Conservation (phyloP, 768 basidiomycete genomes). For the Naematelia aurantialba region DNA sequence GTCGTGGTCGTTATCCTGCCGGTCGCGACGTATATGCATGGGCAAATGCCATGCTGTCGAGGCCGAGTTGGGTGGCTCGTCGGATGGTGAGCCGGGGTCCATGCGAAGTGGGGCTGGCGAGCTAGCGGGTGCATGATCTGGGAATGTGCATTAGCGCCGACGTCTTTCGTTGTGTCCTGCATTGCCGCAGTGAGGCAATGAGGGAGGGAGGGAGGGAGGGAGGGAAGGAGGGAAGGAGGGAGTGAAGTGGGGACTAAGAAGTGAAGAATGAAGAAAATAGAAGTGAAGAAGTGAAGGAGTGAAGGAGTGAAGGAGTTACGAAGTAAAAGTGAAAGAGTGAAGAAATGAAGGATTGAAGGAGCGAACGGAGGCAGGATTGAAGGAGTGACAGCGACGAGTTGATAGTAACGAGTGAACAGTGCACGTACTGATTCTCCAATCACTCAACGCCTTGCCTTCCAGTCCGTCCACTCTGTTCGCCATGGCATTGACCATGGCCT, state of each 20-base stretch:
- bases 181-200: too few species aligned
- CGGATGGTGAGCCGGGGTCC: not conserved
- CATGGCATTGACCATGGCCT: slow-evolving; percentile 40
- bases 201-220: too few species aligned
- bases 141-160: too few species aligned
- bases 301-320: not conserved
- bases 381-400: not conserved
- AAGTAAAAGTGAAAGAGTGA: too few species aligned
- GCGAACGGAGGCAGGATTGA: not conserved
- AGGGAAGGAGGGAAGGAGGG: too few species aligned
- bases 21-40: not conserved
- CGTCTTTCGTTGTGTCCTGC: too few species aligned
- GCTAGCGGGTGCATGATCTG: slow-evolving; percentile 37
- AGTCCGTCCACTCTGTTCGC: slow-evolving; percentile 35
- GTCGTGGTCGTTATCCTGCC: not conserved
- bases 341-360: too few species aligned
- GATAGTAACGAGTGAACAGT: not conserved
- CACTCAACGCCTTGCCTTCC: slow-evolving; percentile 35
- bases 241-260: too few species aligned
- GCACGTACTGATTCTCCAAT: slow-evolving; percentile 41
- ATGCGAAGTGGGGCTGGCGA: slow-evolving; percentile 21
- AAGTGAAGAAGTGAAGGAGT: too few species aligned
- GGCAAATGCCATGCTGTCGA: slow-evolving; percentile 11
- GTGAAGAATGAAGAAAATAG: too few species aligned
- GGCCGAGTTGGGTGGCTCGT: slow-evolving; percentile 4